Conservation (phyloP, 805 yeast species). For the Starmerella bombicola region DNA sequence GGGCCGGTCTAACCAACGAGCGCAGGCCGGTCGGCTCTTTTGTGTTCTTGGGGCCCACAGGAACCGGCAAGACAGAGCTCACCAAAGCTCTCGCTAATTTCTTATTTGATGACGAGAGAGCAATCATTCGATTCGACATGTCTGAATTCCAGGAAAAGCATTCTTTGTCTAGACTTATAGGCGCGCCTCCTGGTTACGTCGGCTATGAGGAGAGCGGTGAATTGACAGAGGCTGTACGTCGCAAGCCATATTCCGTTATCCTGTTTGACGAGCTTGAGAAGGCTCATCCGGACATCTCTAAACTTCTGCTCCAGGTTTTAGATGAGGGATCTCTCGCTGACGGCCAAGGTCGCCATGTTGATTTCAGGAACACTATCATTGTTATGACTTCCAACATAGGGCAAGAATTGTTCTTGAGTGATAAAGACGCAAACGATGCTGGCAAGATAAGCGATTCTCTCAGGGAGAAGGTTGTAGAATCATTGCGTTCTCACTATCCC, state of each 20-base stretch:
- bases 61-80: constrained; percentile 95
- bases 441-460: constrained; percentile 43
- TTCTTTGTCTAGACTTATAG: constrained; percentile 77
- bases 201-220: constrained; percentile 92
- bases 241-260: constrained; percentile 89
- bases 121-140: constrained; percentile 92
- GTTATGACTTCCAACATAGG: constrained; percentile 97
- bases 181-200: constrained; percentile 97
- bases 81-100: constrained; percentile 89
- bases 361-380: constrained; percentile 85
- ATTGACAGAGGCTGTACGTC: constrained; percentile 86
- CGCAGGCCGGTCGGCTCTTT: constrained; percentile 93
- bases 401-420: constrained; percentile 72
- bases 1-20: constrained; percentile 92
- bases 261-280: constrained; percentile 93
- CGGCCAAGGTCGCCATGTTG: constrained; percentile 87
- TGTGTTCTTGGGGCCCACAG: constrained; percentile 95
- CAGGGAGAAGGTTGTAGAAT: constrained; percentile 48
- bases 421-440: constrained; percentile 37
- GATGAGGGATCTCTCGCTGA: constrained; percentile 94
- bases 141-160: constrained; percentile 95
- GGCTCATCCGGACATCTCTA: constrained; percentile 92
- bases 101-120: constrained; percentile 73
- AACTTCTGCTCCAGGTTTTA: constrained; percentile 75
- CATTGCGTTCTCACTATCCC: constrained; percentile 63